phyloP scores from a whole-genome alignment of 495 filamentous ascomycete species.

The Podospora fimiseda region DNA sequence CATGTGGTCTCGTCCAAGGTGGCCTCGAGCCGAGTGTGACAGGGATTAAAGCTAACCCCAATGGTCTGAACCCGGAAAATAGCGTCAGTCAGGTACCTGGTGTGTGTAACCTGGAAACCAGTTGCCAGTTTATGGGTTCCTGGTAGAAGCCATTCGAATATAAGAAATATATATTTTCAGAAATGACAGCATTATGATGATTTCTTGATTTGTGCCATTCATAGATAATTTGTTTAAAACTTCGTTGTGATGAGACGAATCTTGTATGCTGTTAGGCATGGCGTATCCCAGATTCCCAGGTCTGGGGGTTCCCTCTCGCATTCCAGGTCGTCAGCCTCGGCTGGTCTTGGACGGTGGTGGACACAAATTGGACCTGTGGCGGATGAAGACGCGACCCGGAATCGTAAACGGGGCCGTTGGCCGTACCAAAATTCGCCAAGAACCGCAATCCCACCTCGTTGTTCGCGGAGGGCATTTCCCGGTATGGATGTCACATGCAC shows the following conservation, averaged over 20 bases:
- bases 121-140: no score
- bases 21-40: slow-evolving; percentile 19
- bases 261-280: neutral
- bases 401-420: neutral
- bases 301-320: neutral
- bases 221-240: no score
- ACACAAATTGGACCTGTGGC: slow-evolving; percentile 8
- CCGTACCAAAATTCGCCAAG: slow-evolving; percentile 3
- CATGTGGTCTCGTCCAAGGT: slow-evolving; percentile 18
- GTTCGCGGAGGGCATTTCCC: slow-evolving; percentile 5
- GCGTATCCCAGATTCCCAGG: neutral
- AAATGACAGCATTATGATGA: no score
- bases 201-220: no score
- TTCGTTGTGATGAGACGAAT: no score
- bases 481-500: slow-evolving; percentile 8
- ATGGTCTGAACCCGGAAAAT: neutral
- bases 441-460: neutral
- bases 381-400: neutral
- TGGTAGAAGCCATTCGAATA: no score
- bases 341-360: slow-evolving; percentile 9
- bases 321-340: slow-evolving; percentile 17
- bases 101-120: no score
- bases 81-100: neutral
- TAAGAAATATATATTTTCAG: no score
- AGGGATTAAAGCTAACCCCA: slow-evolving; percentile 12